Percentiles rank a stretch among this genome's conserved stretches.
phyloP scores from a whole-genome alignment of 148 eudicot species.

The Chenopodium berlandieri region DNA sequence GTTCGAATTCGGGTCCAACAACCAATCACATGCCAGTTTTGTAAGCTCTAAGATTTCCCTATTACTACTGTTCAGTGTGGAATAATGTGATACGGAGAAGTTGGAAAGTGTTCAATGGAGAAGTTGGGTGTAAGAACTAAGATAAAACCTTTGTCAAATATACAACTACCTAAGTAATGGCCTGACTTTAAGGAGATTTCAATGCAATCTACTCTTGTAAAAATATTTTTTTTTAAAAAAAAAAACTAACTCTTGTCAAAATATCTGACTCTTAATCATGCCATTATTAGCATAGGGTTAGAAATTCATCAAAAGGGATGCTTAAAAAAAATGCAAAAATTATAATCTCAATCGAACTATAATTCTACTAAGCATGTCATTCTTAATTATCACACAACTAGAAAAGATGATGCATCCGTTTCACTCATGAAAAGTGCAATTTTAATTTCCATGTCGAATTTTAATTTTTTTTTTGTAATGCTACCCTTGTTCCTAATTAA shows the following conservation, averaged over 20 bases:
- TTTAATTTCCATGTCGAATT: too few species aligned
- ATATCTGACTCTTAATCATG: background rate
- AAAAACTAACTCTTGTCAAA: background rate
- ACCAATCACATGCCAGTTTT: too few species aligned
- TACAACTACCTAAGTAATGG: background rate
- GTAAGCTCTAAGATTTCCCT: too few species aligned
- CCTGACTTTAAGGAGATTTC: background rate
- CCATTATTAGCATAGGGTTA: background rate
- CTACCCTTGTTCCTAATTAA: background rate
- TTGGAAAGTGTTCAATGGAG: too few species aligned
- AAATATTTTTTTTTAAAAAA: too few species aligned
- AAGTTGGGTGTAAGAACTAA: background rate
- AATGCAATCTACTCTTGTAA: background rate
- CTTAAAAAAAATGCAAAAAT: background rate
- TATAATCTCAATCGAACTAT: background rate
- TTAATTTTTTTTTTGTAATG: too few species aligned
- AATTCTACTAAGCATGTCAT: background rate
- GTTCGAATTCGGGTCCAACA: too few species aligned
- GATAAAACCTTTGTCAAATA: background rate
- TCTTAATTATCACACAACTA: background rate
- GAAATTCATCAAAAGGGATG: background rate
- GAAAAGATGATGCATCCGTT: too few species aligned
- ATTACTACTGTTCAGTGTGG: too few species aligned
- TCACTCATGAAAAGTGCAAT: too few species aligned
- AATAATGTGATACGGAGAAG: too few species aligned